Evolutionary conservation across 495 filamentous ascomycete genomes (phyloP), one percentile per base, ranked within the genome.

Genomic region (Neurospora sublineolata): DNA sequence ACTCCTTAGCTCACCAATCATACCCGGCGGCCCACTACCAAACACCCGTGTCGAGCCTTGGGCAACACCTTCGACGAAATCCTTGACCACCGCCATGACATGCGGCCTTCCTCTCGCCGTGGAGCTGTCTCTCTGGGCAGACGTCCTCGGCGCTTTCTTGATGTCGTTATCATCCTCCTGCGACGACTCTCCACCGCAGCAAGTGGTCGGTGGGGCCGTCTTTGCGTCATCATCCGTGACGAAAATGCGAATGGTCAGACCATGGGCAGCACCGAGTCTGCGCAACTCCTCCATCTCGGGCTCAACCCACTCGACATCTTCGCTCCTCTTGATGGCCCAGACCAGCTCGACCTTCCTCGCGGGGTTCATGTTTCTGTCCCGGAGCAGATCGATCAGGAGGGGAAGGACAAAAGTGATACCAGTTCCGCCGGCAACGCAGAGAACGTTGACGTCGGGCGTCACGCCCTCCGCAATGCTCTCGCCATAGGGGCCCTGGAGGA

Each of bases 361-460:
- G 4, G 77, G 72, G 69, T 70, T 70, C 64, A 76, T 69, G 27
- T 60, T 33, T 69, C 78, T 40, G 16, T 80, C 76, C n/a, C 80
- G 74, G 18, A 81, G 76, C 27, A 88, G 73, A 0, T 81, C 75
- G 10, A 87, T 81, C 1, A 89, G 76, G 0, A 89, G 76, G 0
- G 89, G 88, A 0, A 91, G 82, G 3, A 89, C 84, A 73, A 88
- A 91, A 0, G 88, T 85, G 41, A 90, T 86, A 5, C 89, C 89
- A 0, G 89, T 91, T 10, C 90, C 88, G 38, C 89, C 89, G 5
- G 89, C 88, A 1, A 91, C 78, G 71, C 85, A 87, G 10, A 91
- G 80, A 23, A 91, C 77, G 69, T 91, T 91, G 33, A 81, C 79
- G 33, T 82, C 80, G 18, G 79, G 76, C 3, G 77, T 80, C 27